Evolutionary conservation across 2,329 filamentous ascomycete species (phyloP).

Genomic region (Cladorrhinum sp.): DNA sequence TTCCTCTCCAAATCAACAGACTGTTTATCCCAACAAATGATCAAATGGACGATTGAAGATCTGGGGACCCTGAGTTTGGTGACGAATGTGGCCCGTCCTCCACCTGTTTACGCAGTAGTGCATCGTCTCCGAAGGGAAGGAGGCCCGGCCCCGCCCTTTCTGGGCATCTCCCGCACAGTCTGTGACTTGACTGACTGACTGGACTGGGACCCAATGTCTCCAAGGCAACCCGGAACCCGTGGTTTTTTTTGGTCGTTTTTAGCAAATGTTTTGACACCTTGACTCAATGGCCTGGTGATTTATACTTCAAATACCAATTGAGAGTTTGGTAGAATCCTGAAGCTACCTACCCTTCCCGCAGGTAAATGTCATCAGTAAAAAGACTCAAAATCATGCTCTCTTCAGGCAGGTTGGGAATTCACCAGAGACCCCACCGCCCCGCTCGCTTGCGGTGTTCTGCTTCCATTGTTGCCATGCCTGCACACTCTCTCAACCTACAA

Average conservation of each 20-base stretch:
- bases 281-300: neutral
- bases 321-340: neutral
- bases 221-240: no score
- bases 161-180: neutral
- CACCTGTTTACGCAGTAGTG: neutral
- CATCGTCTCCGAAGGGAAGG: conserved; percentile 5
- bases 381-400: neutral
- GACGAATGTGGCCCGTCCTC: neutral
- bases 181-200: neutral
- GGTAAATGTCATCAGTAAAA: no score
- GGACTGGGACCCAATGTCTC: no score
- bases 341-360: no score
- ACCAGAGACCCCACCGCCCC: conserved; percentile 4
- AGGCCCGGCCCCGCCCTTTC: neutral
- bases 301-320: neutral
- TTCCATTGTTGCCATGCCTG: neutral
- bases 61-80: conserved; percentile 7
- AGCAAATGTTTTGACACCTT: neutral
- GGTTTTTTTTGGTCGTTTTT: no score
- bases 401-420: neutral
- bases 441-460: conserved; percentile 6
- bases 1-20: neutral
- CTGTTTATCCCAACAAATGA: neutral
- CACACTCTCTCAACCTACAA: neutral
- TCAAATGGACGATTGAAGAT: neutral